These are phyloP conservation scores for Schizochytrium sp. DNA, from an alignment of 108 stramenopile genomes.

Conservation along the genomic window DNA sequence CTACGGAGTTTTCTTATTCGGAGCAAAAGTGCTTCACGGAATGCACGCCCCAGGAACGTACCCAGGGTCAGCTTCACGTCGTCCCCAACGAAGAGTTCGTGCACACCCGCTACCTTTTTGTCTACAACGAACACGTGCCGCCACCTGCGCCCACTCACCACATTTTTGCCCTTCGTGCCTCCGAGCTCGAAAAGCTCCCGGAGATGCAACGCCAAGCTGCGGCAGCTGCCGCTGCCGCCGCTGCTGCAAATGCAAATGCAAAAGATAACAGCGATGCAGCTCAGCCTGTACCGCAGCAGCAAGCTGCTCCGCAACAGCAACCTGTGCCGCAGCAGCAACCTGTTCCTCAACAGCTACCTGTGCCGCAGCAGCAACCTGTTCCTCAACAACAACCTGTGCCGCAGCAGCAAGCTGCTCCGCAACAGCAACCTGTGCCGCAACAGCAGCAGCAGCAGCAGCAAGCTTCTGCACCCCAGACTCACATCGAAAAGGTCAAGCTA, in stretches of 20 bases:
- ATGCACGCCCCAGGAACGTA: conserved; percentile 10
- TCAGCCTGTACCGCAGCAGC: too few relatives aligned
- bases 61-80: conserved; percentile 3
- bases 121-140: conserved; percentile 3
- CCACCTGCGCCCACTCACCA: conserved; percentile 7
- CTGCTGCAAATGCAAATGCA: too few relatives aligned
- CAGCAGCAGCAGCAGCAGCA: too few relatives aligned
- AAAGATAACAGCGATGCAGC: too few relatives aligned
- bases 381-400: too few relatives aligned
- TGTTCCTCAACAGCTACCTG: not conserved
- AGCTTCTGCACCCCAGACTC: too few relatives aligned
- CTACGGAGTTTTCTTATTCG: not conserved
- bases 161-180: not conserved
- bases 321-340: not conserved
- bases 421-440: too few relatives aligned
- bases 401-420: too few relatives aligned
- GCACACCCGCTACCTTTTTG: not conserved
- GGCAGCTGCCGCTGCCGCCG: too few relatives aligned
- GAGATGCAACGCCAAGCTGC: conserved; percentile 1
- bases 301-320: not conserved
- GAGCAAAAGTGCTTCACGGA: conserved; percentile 17
- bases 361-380: not conserved
- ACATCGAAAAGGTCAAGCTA: too few relatives aligned
- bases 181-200: not conserved
- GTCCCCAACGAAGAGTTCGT: not conserved